Evolutionary conservation across 345 rosid genomes (phyloP).

Genomic region (Lenwebbia sp.): DNA sequence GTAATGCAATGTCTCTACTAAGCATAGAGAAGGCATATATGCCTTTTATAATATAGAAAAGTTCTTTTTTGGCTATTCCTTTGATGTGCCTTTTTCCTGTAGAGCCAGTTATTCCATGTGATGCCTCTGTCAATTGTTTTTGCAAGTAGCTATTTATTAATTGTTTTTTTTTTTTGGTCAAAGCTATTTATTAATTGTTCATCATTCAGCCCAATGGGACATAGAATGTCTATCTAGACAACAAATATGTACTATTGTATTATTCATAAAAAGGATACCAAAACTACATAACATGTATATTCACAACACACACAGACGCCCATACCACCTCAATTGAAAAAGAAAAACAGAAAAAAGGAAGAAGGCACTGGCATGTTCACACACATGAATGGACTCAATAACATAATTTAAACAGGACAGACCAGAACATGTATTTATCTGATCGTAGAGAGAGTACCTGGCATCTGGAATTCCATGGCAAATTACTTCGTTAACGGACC

Average conservation of each 20-base stretch:
- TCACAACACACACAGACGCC: background rate
- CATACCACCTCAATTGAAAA: background rate
- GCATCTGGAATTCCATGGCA: constrained; percentile 99
- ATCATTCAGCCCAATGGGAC: background rate
- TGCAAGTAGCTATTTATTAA: background rate
- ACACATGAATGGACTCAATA: background rate
- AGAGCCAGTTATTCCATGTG: background rate
- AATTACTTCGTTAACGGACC: constrained; percentile 95
- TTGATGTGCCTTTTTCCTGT: background rate
- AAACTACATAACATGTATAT: background rate
- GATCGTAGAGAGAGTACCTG: constrained; percentile 29
- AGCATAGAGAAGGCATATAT: background rate
- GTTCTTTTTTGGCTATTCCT: background rate
- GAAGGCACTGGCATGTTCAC: background rate
- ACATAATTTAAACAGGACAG: background rate
- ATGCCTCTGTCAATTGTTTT: background rate
- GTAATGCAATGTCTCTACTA: background rate
- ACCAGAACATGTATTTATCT: background rate
- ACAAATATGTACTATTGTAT: background rate
- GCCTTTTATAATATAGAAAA: background rate
- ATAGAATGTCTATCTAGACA: background rate
- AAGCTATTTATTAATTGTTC: background rate
- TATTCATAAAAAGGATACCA: background rate
- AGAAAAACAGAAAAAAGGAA: background rate
- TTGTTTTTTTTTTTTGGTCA: too few relatives aligned